Evolutionary conservation across 2,329 filamentous ascomycete genomes (phyloP).

Genomic region (Teratosphaeriaceae sp.): DNA sequence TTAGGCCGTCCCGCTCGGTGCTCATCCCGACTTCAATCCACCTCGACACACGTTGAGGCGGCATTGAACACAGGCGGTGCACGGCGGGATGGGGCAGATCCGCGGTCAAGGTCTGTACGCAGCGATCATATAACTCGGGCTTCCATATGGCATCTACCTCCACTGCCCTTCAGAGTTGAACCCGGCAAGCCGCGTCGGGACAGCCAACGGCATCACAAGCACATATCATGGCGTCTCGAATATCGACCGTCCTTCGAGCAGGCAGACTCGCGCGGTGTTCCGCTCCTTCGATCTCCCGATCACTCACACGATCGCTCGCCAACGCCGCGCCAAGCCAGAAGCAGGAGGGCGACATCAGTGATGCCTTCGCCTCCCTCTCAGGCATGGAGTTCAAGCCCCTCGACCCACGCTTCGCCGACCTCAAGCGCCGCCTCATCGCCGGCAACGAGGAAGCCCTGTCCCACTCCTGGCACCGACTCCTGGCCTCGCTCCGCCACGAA

Average conservation of each 20-base stretch:
- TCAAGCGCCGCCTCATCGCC: constrained; percentile 40
- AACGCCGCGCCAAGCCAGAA: constrained; percentile 30
- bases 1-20: no score
- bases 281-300: not conserved
- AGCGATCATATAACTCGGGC: no score
- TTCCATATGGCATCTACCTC: no score
- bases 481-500: constrained; percentile 38
- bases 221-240: not conserved
- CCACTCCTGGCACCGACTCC: constrained; percentile 42
- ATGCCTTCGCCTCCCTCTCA: constrained; percentile 44
- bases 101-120: no score
- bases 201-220: no score
- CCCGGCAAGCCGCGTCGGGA: not conserved
- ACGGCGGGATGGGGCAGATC: no score
- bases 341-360: constrained; percentile 44
- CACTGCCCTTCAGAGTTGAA: no score
- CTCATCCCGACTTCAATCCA: no score
- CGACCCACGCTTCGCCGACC: constrained; percentile 37
- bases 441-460: constrained; percentile 43
- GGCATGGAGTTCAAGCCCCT: constrained; percentile 41
- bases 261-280: not conserved
- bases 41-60: no score
- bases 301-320: constrained; percentile 13
- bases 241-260: not conserved
- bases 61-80: no score